Base-by-base conservation (phyloP, 2,329 filamentous ascomycete genomes). In the Sporothrix protearum region DNA sequence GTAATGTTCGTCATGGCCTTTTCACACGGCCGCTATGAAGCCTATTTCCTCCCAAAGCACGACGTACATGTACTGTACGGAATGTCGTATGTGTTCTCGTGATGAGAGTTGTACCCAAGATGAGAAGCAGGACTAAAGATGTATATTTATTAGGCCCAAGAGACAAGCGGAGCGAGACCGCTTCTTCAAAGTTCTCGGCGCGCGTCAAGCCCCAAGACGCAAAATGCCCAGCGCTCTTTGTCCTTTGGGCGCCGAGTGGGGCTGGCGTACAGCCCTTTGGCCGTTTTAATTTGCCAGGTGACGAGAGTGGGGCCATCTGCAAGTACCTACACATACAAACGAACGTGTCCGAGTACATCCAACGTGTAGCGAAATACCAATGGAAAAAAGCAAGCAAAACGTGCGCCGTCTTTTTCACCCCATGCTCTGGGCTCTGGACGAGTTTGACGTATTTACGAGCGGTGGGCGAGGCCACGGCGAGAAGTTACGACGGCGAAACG, bases 261-360 rank as follows among this genome's bases (percentile, higher is more conserved):
- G 67, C 36, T 16, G 33, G 3, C 22, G 51, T 69, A 36, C 14
- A 55, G 49, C 33, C 25, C 49, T 68, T 68, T 2, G 66, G 47
- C 33, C 47, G 49, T 59, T 69, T 69, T 69, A 69, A 69, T 69
- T 69, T 45, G 67, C 51, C 67, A 6, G 30, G 67, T 57, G 49
- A 68, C n/a, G 49, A 22, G n/a, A 55, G 67, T 45, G 64, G 64
- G 45, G 51, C 33, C 6, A 2, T 4, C 9, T 12, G 6, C 1
- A 36, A 9, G 49, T 55, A 45, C 51, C 19, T 30, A 9, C 25
- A 2, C 25, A 14, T 30, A 9, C 25, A 2, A 19, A 14, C 3
- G 16, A 6, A 16, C 25, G 3, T 19, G 14, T 39, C 33, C 33
- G 9, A 7, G 12, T 28, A 55, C 61, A 1, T 66, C 16, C n/a